phyloP scores from a whole-genome alignment of 2,329 filamentous ascomycete genomes.

The Coniochaeta pulveracea region DNA sequence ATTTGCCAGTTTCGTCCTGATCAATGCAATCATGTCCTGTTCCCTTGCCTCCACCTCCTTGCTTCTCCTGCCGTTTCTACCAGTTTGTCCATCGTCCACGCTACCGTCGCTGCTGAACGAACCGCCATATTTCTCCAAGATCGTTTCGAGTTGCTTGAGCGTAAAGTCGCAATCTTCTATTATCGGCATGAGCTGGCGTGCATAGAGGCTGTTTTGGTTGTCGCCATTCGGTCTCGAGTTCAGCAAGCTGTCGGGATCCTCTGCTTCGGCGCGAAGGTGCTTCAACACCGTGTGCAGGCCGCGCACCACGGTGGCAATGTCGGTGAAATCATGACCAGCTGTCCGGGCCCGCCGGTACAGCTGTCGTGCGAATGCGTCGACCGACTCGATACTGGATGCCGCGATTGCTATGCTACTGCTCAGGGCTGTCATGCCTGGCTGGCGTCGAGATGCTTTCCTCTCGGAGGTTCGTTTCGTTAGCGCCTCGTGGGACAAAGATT shows the following conservation, averaged over 20 bases:
- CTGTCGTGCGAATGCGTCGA: conserved; percentile 42
- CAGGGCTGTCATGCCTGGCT: conserved; percentile 16
- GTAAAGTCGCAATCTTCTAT: conserved; percentile 43
- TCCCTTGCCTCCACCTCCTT: conserved; percentile 10
- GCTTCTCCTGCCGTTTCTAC: conserved; percentile 3
- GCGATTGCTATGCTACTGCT: conserved; percentile 13
- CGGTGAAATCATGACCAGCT: conserved; percentile 34
- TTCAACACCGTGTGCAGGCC: conserved; percentile 43
- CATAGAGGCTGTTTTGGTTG: conserved; percentile 27
- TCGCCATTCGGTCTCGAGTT: conserved; percentile 21
- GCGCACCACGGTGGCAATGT: conserved; percentile 37
- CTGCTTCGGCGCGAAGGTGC: conserved; percentile 45
- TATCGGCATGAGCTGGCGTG: conserved; percentile 36
- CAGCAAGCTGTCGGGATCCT: conserved; percentile 44
- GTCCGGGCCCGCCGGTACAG: conserved; percentile 42
- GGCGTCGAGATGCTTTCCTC: too few relatives aligned
- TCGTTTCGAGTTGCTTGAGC: conserved; percentile 40
- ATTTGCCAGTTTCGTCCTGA: conserved; percentile 33
- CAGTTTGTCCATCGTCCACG: conserved; percentile 11
- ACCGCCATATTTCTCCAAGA: conserved; percentile 34
- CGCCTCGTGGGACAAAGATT: too few relatives aligned
- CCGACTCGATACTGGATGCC: conserved; percentile 38
- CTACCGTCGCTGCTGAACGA: neutral
- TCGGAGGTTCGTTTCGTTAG: too few relatives aligned
- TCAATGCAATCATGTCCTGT: conserved; percentile 26